A percentile compares a stretch with the other conserved stretches of the same genome.
phyloP scores from a whole-genome alignment of 2,329 filamentous ascomycete genomes.

The Alternaria gaisen region DNA sequence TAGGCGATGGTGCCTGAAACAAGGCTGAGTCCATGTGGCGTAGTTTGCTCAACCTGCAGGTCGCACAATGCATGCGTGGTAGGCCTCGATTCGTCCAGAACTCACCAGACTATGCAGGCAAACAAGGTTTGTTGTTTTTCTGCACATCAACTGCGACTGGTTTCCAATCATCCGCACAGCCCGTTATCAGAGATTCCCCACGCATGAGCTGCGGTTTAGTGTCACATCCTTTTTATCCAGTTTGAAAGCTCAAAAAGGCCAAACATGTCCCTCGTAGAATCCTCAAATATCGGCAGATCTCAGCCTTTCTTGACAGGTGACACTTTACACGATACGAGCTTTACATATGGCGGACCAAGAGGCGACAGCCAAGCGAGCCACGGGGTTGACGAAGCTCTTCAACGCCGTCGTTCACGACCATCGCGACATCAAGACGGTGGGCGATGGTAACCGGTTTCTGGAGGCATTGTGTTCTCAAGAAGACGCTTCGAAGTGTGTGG shows the following conservation, averaged over 20 bases:
- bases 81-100: slow-evolving; percentile 24
- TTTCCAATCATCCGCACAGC: slow-evolving; percentile 41
- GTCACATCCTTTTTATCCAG: slow-evolving; percentile 3
- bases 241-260: slow-evolving; percentile 1
- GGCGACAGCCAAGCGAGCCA: slow-evolving; percentile 33
- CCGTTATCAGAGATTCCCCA: slow-evolving; percentile 17
- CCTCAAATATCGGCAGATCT: neutral
- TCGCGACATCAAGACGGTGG: slow-evolving; percentile 48
- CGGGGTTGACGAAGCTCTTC: slow-evolving; percentile 53
- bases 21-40: slow-evolving; percentile 39
- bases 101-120: slow-evolving; percentile 29
- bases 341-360: slow-evolving; percentile 30
- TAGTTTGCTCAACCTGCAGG: slow-evolving; percentile 27
- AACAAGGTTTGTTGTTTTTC: slow-evolving; percentile 15
- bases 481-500: slow-evolving; percentile 54
- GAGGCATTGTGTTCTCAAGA: slow-evolving; percentile 58
- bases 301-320: neutral
- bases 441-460: slow-evolving; percentile 57
- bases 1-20: slow-evolving; percentile 27
- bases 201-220: slow-evolving; percentile 17
- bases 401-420: slow-evolving; percentile 51
- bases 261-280: neutral
- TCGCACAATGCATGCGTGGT: slow-evolving; percentile 27
- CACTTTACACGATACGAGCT: slow-evolving; percentile 1
- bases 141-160: slow-evolving; percentile 19